A percentile compares a stretch with the other conserved stretches of the same genome.
phyloP scores from a whole-genome alignment of 2,329 filamentous ascomycete genomes.

The Trichoderma afroharzianum region DNA sequence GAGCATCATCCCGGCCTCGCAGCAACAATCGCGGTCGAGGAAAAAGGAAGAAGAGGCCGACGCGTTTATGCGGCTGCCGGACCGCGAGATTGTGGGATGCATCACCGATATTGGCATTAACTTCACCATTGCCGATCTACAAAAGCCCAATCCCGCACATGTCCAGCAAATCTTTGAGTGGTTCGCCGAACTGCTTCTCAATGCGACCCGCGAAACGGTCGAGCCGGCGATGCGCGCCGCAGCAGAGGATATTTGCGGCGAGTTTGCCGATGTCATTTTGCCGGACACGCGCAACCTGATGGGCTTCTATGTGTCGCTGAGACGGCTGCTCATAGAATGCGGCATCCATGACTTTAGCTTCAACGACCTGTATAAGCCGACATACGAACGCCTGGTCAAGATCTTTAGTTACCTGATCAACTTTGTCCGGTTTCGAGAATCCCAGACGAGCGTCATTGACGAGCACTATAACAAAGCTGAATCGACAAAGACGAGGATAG shows the following conservation, averaged over 20 bases:
- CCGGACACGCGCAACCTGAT: slow-evolving; percentile 88
- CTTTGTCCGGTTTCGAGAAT: slow-evolving; percentile 95
- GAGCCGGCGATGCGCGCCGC: slow-evolving; percentile 94
- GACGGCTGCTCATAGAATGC: slow-evolving; percentile 77
- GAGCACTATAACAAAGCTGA: slow-evolving; percentile 91
- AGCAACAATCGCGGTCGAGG: slow-evolving; percentile 48
- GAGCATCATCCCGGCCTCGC: slow-evolving; percentile 55
- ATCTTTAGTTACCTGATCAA: slow-evolving; percentile 99
- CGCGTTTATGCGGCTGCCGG: slow-evolving; percentile 58
- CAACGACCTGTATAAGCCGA: slow-evolving; percentile 85
- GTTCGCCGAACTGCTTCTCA: slow-evolving; percentile 92
- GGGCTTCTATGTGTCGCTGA: slow-evolving; percentile 87
- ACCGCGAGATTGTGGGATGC: slow-evolving; percentile 87
- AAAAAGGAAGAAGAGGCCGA: slow-evolving; percentile 59
- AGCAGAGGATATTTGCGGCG: slow-evolving; percentile 79
- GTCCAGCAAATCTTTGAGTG: slow-evolving; percentile 98
- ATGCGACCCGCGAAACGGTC: slow-evolving; percentile 86
- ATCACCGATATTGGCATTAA: slow-evolving; percentile 95
- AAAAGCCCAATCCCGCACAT: slow-evolving; percentile 90
- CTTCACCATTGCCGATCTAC: slow-evolving; percentile 80
- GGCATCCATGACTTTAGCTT: slow-evolving; percentile 93
- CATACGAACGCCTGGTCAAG: slow-evolving; percentile 83
- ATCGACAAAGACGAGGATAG: slow-evolving; percentile 80
- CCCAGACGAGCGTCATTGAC: slow-evolving; percentile 84
- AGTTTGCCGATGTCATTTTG: slow-evolving; percentile 79